Evolutionary conservation across 1,284 basidiomycete species (phyloP).

Genomic region (Amylostereum chailletii): DNA sequence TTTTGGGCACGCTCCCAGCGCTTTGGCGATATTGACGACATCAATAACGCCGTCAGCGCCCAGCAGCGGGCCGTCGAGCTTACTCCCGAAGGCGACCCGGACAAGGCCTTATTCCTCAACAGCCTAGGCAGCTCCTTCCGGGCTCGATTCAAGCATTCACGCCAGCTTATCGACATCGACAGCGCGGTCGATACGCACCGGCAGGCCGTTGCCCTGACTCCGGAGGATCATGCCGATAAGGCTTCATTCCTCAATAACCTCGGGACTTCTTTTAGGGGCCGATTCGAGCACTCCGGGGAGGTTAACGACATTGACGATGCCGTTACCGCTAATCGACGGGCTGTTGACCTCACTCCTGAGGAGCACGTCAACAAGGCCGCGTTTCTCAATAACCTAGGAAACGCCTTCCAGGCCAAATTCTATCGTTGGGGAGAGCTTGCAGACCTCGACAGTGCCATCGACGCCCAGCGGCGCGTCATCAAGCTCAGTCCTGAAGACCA

Average conservation of each 20-base stretch:
- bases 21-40: conserved; percentile 11
- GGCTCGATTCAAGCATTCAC: background rate
- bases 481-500: too few relatives aligned
- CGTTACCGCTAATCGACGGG: background rate
- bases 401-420: too few relatives aligned
- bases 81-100: background rate
- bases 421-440: too few relatives aligned
- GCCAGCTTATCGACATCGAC: background rate
- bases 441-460: too few relatives aligned
- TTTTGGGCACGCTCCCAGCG: conserved; percentile 18
- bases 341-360: background rate
- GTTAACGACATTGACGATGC: background rate
- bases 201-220: background rate
- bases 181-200: background rate
- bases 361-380: background rate
- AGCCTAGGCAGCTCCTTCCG: background rate
- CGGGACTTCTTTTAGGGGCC: background rate
- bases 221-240: background rate
- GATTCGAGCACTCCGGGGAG: background rate
- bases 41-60: conserved; percentile 16
- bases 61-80: background rate
- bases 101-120: background rate
- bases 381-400: background rate
- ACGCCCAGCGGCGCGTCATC: too few relatives aligned
- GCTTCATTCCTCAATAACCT: background rate